Conservation (phyloP, 371 early-diverging fungal species). For the Mucor piriformis region DNA sequence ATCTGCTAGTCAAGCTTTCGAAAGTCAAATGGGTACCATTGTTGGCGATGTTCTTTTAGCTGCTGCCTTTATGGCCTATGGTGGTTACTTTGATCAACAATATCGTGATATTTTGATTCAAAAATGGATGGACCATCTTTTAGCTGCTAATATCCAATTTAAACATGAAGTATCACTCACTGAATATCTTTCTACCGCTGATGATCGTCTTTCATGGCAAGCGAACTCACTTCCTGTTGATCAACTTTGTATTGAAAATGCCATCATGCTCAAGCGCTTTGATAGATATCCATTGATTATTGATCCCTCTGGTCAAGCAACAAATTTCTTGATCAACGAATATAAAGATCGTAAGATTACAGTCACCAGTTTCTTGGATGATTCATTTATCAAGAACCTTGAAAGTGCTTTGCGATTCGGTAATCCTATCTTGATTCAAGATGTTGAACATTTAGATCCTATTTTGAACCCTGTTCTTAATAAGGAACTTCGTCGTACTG, state of each 20-base stretch:
- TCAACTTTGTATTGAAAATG: constrained; percentile 95
- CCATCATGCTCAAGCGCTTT: constrained; percentile 93
- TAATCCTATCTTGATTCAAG: constrained; percentile 95
- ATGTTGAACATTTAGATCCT: constrained; percentile 96
- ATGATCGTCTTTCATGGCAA: constrained; percentile 93
- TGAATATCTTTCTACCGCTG: constrained; percentile 92
- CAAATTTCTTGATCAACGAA: constrained; percentile 86
- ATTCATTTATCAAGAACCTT: constrained; percentile 94
- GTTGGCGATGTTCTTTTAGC: constrained; percentile 97
- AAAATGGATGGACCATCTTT: constrained; percentile 82
- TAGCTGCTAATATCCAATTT: constrained; percentile 76
- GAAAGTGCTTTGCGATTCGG: constrained; percentile 98
- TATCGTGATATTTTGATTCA: constrained; percentile 81
- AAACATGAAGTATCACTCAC: constrained; percentile 85
- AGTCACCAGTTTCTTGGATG: constrained; percentile 96
- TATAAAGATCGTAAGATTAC: constrained; percentile 88
- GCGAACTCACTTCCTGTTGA: constrained; percentile 86
- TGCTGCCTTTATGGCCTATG: constrained; percentile 94
- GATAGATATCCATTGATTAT: constrained; percentile 97
- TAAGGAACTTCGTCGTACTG: constrained; percentile 94
- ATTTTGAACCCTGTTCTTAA: constrained; percentile 97
- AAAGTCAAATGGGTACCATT: constrained; percentile 95
- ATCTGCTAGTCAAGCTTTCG: constrained; percentile 88
- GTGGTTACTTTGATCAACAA: constrained; percentile 96
- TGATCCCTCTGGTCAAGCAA: constrained; percentile 96